Percentiles rank a stretch among this genome's conserved stretches.
Conservation (phyloP, 805 yeast genomes). For the Priceomyces castillae region DNA sequence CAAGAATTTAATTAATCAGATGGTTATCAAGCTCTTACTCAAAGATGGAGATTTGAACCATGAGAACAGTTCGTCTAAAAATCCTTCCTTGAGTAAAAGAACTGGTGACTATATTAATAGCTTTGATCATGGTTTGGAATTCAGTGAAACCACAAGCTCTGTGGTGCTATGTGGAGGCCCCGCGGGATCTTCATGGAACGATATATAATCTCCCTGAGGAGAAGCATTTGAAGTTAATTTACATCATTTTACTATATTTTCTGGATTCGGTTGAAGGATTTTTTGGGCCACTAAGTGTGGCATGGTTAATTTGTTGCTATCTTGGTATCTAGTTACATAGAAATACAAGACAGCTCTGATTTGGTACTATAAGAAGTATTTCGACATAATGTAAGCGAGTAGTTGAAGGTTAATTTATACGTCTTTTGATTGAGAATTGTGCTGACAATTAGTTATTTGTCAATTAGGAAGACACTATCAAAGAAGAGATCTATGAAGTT, state of each 20-base stretch:
- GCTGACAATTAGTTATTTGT: no score
- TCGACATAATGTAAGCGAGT: no score
- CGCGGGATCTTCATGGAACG: conserved; percentile 15
- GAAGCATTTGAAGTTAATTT: not conserved
- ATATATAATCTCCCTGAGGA: conserved; percentile 4
- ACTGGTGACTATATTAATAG: conserved; percentile 5
- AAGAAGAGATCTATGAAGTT: no score
- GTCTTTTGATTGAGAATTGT: no score
- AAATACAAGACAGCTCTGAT: not conserved
- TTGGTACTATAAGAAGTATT: no score
- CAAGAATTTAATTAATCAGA: conserved; percentile 11
- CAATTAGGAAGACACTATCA: no score
- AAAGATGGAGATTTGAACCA: conserved; percentile 3
- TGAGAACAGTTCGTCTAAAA: not conserved
- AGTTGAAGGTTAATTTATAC: no score
- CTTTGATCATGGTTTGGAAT: conserved; percentile 4
- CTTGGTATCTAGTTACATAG: not conserved
- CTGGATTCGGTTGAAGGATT: not conserved
- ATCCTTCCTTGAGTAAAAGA: not conserved
- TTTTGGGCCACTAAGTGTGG: not conserved
- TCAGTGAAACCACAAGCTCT: conserved; percentile 11
- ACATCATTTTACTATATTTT: not conserved
- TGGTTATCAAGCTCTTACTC: conserved; percentile 11
- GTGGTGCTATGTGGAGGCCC: conserved; percentile 20
- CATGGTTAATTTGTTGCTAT: no score